These are phyloP conservation scores for Claviceps sp. DNA, from an alignment of 2,329 filamentous ascomycete species.

Conservation along the genomic window DNA sequence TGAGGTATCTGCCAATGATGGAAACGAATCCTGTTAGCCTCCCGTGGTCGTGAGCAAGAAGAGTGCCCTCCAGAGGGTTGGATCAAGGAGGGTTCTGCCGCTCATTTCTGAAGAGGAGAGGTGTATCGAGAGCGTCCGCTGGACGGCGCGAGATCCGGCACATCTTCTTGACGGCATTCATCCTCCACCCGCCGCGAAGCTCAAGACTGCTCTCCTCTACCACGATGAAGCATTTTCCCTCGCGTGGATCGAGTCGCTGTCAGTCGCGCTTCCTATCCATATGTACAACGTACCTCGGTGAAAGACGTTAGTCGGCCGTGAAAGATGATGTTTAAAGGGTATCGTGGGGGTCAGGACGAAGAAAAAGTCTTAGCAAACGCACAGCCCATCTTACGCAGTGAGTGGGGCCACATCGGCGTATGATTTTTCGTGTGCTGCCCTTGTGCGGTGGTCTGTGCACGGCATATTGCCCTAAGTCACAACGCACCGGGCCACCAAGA, in stretches of 20 bases:
- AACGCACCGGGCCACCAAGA: slow-evolving; percentile 19
- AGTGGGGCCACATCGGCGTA: slow-evolving; percentile 5
- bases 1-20: slow-evolving; percentile 48
- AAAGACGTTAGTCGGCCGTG: slow-evolving; percentile 3
- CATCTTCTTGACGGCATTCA: neutral
- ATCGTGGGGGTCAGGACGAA: neutral
- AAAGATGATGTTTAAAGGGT: neutral
- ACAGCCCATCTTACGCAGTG: neutral
- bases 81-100: slow-evolving; percentile 54
- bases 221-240: slow-evolving; percentile 34
- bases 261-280: slow-evolving; percentile 5
- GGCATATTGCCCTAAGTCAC: slow-evolving; percentile 30
- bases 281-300: slow-evolving; percentile 31
- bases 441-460: slow-evolving; percentile 25
- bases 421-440: slow-evolving; percentile 20
- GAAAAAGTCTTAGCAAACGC: slow-evolving; percentile 5
- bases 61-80: slow-evolving; percentile 46
- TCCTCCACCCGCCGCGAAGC: slow-evolving; percentile 14
- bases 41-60: slow-evolving; percentile 49
- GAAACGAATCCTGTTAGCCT: slow-evolving; percentile 40
- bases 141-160: neutral
- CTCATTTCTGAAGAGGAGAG: slow-evolving; percentile 50
- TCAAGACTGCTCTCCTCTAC: slow-evolving; percentile 49
- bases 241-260: slow-evolving; percentile 20
- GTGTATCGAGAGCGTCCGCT: slow-evolving; percentile 37